A percentile compares a stretch with the other conserved stretches of the same genome.
phyloP scores from a whole-genome alignment of 768 basidiomycete species.

The Leccinum fibrillosum region DNA sequence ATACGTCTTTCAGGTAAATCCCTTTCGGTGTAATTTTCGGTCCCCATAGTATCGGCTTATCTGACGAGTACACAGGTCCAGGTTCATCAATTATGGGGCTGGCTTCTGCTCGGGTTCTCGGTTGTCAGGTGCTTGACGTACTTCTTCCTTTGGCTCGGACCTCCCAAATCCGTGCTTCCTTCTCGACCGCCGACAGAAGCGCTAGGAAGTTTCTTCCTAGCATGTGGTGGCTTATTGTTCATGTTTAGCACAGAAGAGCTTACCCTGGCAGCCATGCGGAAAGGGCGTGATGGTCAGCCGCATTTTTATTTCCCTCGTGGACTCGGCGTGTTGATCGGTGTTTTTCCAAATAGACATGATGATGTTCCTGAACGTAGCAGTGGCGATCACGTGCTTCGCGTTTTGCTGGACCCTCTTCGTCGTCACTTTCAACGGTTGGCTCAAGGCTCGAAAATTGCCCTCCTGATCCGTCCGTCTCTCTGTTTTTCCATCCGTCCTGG shows the following conservation, averaged over 20 bases:
- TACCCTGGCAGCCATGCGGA: conserved; percentile 87
- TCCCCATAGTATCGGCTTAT: not conserved
- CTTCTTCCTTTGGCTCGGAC: conserved; percentile 89
- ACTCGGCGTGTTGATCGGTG: conserved; percentile 4
- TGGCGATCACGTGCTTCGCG: conserved; percentile 81
- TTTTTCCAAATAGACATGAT: conserved; percentile 57
- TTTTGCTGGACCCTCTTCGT: conserved; percentile 81
- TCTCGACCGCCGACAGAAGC: conserved; percentile 93
- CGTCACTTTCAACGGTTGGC: conserved; percentile 81
- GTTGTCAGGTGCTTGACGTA: conserved; percentile 85
- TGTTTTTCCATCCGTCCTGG: not conserved
- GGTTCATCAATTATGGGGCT: conserved; percentile 91
- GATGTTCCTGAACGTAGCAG: conserved; percentile 85
- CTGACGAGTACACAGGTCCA: conserved; percentile 53
- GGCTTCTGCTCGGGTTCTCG: conserved; percentile 74
- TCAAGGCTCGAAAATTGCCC: conserved; percentile 46
- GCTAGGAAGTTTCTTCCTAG: conserved; percentile 80
- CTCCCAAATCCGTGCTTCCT: conserved; percentile 80
- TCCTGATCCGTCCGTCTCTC: not conserved
- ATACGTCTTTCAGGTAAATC: conserved; percentile 80
- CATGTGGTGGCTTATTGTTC: conserved; percentile 86
- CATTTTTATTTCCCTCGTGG: not conserved
- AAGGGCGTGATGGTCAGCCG: conserved; percentile 72
- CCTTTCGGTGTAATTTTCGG: not conserved
- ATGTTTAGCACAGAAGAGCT: conserved; percentile 89